Conservation (phyloP, 169 alveolate species). For the Plasmodium cynomolgi region DNA sequence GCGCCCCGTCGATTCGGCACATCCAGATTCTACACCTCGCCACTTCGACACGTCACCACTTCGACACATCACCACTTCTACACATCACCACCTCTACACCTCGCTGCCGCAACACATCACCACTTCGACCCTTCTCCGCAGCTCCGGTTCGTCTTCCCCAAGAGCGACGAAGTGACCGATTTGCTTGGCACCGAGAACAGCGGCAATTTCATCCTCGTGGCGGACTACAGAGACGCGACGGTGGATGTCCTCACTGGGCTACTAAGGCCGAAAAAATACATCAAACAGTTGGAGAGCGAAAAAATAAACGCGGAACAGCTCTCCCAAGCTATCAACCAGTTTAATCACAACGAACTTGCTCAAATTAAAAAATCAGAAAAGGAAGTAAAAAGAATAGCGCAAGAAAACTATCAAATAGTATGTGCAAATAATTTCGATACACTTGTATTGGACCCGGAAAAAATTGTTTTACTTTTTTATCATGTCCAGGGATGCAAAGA, state of each 20-base stretch:
- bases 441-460: conserved; percentile 48
- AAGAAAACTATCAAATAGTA: conserved; percentile 32
- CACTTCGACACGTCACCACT: neutral
- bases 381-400: conserved; percentile 25
- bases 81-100: neutral
- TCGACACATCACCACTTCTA: neutral
- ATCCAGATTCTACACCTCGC: too few species aligned
- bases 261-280: conserved; percentile 51
- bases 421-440: conserved; percentile 62
- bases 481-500: conserved; percentile 73
- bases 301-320: conserved; percentile 15
- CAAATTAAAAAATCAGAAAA: conserved; percentile 27
- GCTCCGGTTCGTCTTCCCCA: conserved; percentile 64
- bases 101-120: too few species aligned
- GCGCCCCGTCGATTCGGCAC: too few species aligned
- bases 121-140: neutral
- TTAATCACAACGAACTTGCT: conserved; percentile 25
- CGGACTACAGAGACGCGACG: conserved; percentile 41
- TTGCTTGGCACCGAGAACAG: neutral
- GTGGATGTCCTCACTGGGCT: conserved; percentile 1
- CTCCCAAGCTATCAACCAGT: neutral
- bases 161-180: conserved; percentile 40
- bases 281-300: neutral
- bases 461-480: conserved; percentile 40
- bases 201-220: conserved; percentile 7